phyloP scores from a whole-genome alignment of 202 grass and related monocot species.

The Cymbopogon flexuosus region DNA sequence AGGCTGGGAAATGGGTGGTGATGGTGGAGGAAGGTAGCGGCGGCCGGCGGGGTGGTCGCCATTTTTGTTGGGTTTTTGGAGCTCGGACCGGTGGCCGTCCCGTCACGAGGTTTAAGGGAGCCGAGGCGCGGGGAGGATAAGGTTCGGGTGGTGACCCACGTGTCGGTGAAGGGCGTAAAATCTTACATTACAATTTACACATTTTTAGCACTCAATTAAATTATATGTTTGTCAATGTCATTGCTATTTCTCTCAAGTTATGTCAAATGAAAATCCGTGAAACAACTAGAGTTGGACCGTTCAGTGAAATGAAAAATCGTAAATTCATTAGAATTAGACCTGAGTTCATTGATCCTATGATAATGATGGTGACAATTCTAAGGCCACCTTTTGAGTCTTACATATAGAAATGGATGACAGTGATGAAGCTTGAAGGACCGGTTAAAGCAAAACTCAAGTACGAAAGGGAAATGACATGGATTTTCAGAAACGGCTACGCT shows the following conservation, averaged over 20 bases:
- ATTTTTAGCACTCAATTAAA: too few relatives aligned
- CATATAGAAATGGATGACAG: too few relatives aligned
- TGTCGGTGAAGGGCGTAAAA: background rate
- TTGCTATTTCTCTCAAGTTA: too few relatives aligned
- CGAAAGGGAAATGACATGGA: background rate
- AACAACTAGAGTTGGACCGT: too few relatives aligned
- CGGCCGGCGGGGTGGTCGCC: slow-evolving; percentile 32
- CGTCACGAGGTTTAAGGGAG: slow-evolving; percentile 41
- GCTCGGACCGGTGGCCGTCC: background rate
- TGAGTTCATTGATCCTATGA: background rate
- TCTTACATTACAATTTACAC: too few relatives aligned
- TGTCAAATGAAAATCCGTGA: too few relatives aligned
- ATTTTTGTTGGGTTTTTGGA: slow-evolving; percentile 38
- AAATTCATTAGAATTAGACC: background rate
- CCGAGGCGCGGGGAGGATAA: slow-evolving; percentile 32
- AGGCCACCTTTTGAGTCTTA: too few relatives aligned
- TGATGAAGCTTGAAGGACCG: too few relatives aligned
- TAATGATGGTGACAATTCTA: too few relatives aligned
- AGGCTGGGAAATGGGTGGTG: slow-evolving; percentile 26
- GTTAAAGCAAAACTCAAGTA: too few relatives aligned
- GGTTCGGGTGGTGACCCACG: background rate
- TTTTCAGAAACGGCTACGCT: background rate
- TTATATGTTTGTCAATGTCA: too few relatives aligned
- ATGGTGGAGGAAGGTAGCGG: slow-evolving; percentile 39
- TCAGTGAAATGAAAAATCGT: too few relatives aligned